These are phyloP conservation scores for Crepidotus variabilis DNA, from an alignment of 768 basidiomycete species.

Conservation along the genomic window DNA sequence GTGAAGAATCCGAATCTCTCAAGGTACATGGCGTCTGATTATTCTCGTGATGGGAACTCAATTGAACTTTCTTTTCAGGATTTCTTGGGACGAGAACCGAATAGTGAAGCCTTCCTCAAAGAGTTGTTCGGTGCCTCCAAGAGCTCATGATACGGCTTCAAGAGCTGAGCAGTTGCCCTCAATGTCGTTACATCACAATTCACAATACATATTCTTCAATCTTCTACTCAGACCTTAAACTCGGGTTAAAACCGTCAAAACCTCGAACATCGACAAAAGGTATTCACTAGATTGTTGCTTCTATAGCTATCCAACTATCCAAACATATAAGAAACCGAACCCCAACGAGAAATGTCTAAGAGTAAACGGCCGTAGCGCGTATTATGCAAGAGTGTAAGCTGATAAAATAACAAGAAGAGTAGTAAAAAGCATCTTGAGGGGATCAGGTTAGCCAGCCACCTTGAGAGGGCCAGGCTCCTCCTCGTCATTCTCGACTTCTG, in stretches of 20 bases:
- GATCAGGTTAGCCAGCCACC: slow-evolving; percentile 24
- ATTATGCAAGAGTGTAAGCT: neutral
- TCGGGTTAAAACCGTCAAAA: too few species aligned
- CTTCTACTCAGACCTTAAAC: too few species aligned
- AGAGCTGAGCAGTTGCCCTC: neutral
- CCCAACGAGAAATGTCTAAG: too few species aligned
- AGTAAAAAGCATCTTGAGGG: neutral
- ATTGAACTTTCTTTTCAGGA: slow-evolving; percentile 36
- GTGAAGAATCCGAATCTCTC: slow-evolving; percentile 79
- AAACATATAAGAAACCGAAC: too few species aligned
- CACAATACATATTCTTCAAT: neutral
- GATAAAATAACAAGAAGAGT: neutral
- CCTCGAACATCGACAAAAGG: too few species aligned
- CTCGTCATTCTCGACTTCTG: slow-evolving; percentile 28
- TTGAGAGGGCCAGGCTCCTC: slow-evolving; percentile 24
- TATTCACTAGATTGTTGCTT: too few species aligned
- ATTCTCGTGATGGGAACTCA: neutral
- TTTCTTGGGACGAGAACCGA: slow-evolving; percentile 75
- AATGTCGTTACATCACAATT: neutral
- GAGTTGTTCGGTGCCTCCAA: slow-evolving; percentile 53
- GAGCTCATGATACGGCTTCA: slow-evolving; percentile 1
- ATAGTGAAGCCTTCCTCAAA: slow-evolving; percentile 70
- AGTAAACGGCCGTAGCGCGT: too few species aligned
- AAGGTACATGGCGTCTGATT: slow-evolving; percentile 38
- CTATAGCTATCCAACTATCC: too few species aligned